Percentiles rank a stretch among this genome's conserved stretches.
Conservation (phyloP, 75 land plant species). For the Picea sitchensis region DNA sequence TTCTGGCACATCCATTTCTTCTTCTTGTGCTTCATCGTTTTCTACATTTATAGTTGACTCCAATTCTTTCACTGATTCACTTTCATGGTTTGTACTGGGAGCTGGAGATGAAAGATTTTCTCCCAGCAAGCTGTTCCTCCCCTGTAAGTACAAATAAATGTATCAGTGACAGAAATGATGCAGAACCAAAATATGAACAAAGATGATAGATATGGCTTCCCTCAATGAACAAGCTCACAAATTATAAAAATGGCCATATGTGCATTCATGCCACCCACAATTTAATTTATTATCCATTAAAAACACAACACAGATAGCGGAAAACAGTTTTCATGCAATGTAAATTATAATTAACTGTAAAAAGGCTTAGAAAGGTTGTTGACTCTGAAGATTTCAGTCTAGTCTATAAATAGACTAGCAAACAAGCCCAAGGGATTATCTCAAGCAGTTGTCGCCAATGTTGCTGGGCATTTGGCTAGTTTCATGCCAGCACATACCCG, state of each 20-base stretch:
- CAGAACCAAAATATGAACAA: background rate
- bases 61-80: background rate
- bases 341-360: background rate
- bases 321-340: background rate
- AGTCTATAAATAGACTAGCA: too few species aligned
- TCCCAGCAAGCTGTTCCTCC: conserved; percentile 38
- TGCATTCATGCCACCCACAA: background rate
- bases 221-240: background rate
- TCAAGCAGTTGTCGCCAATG: too few species aligned
- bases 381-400: too few species aligned
- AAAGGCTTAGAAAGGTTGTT: background rate
- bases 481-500: too few species aligned
- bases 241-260: background rate
- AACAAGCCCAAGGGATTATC: too few species aligned
- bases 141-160: conserved; percentile 28
- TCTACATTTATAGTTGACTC: background rate
- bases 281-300: background rate
- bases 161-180: background rate
- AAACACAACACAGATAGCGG: background rate
- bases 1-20: conserved; percentile 89
- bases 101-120: conserved; percentile 20
- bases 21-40: conserved; percentile 38
- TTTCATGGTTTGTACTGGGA: background rate
- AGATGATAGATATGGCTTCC: background rate
- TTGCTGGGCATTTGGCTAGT: too few species aligned